Evolutionary conservation across 1,284 basidiomycete species (phyloP).

Genomic region (Laetiporus sulphureus): DNA sequence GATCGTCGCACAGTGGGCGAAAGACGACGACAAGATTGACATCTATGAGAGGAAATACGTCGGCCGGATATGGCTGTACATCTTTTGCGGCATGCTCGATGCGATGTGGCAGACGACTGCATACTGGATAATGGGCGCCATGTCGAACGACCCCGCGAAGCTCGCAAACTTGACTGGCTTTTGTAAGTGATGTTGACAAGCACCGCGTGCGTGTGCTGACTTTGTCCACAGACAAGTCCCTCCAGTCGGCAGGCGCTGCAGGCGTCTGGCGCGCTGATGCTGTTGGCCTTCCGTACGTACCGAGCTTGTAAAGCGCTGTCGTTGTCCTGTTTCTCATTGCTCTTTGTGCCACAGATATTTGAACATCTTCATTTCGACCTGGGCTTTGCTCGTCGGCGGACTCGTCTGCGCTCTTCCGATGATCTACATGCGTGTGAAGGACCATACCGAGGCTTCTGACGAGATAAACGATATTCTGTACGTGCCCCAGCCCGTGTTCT

Average conservation of each 20-base stretch:
- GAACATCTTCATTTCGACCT: conserved; percentile 39
- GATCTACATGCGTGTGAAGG: conserved; percentile 36
- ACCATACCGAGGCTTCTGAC: conserved; percentile 26
- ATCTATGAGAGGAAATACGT: conserved; percentile 46
- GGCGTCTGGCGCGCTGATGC: conserved; percentile 38
- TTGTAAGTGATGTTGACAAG: conserved; percentile 26
- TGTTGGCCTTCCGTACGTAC: conserved; percentile 29
- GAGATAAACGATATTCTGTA: conserved; percentile 26
- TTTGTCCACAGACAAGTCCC: conserved; percentile 30
- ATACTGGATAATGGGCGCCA: conserved; percentile 49
- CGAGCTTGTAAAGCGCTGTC: too few relatives aligned
- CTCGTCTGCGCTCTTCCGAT: conserved; percentile 39
- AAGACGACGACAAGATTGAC: conserved; percentile 38
- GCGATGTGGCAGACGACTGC: conserved; percentile 57
- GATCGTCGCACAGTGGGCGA: conserved; percentile 27
- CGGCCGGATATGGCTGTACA: conserved; percentile 50
- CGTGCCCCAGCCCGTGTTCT: too few relatives aligned
- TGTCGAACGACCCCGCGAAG: conserved; percentile 40
- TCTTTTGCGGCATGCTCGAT: conserved; percentile 46
- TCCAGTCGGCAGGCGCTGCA: conserved; percentile 38
- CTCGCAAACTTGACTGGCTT: conserved; percentile 43
- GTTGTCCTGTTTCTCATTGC: too few relatives aligned
- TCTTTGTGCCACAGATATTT: conserved; percentile 27
- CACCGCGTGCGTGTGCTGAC: conserved; percentile 5
- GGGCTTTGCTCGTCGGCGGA: conserved; percentile 35